phyloP scores from a whole-genome alignment of 768 basidiomycete species.

The Artomyces pyxidatus region DNA sequence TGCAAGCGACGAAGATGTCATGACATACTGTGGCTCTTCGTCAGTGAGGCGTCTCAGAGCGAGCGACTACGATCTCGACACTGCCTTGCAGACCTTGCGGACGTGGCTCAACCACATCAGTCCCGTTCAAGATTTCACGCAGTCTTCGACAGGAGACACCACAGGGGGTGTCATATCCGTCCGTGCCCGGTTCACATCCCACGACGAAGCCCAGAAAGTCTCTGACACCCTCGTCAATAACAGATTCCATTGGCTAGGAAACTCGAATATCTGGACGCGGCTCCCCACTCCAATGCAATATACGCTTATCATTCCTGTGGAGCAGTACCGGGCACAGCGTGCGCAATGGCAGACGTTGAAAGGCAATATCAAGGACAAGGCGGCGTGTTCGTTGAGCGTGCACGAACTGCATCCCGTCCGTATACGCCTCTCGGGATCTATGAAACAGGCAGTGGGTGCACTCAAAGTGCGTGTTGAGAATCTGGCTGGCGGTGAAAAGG shows the following conservation, averaged over 20 bases:
- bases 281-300: neutral
- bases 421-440: slow-evolving; percentile 41
- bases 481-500: slow-evolving; percentile 40
- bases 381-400: slow-evolving; percentile 26
- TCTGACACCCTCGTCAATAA: slow-evolving; percentile 28
- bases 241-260: slow-evolving; percentile 19
- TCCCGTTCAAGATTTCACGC: neutral
- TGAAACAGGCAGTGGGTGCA: slow-evolving; percentile 44
- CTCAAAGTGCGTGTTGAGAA: slow-evolving; percentile 55
- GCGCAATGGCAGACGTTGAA: slow-evolving; percentile 19
- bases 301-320: neutral
- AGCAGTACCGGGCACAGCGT: neutral
- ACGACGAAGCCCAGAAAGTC: slow-evolving; percentile 39
- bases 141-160: neutral
- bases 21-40: neutral
- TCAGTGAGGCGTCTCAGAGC: neutral
- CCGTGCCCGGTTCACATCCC: slow-evolving; percentile 39
- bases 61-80: neutral
- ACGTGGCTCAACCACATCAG: neutral
- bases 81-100: neutral
- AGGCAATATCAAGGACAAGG: slow-evolving; percentile 27
- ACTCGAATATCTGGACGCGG: neutral
- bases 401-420: slow-evolving; percentile 21
- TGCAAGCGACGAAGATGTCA: neutral
- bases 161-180: slow-evolving; percentile 18